Evolutionary conservation across 176 grass and related monocot species (phyloP).

Genomic region (Elymus sibiricus): DNA sequence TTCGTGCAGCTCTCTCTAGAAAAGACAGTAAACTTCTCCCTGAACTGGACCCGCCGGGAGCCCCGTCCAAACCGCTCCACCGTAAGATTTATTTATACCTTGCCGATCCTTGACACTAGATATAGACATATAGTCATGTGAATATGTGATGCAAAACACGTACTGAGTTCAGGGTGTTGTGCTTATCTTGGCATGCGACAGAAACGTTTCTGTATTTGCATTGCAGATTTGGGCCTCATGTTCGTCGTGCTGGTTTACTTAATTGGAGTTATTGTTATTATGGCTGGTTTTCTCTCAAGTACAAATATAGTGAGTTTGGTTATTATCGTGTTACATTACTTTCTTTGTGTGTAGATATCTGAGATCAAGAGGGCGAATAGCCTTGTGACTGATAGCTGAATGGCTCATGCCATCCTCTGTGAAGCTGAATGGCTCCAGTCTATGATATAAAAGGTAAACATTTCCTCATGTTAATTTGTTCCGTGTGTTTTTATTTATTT

Average conservation of each 20-base stretch:
- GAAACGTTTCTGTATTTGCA: no score
- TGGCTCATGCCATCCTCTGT: not conserved
- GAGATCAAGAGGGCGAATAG: constrained; percentile 75
- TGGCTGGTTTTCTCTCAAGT: not conserved
- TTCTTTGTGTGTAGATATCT: constrained; percentile 51
- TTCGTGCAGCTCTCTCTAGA: constrained; percentile 62
- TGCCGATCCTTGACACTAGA: not conserved
- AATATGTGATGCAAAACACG: no score
- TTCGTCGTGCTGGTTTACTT: no score
- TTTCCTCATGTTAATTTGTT: no score
- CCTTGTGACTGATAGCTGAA: constrained; percentile 66
- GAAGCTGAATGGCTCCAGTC: no score
- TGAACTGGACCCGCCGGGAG: constrained; percentile 26
- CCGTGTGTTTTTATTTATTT: no score
- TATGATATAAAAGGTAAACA: no score
- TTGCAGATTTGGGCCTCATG: no score
- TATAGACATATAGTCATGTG: no score
- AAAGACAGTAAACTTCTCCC: constrained; percentile 57
- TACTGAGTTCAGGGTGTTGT: no score
- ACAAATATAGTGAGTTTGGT: not conserved
- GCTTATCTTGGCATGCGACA: no score
- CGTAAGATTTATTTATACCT: constrained; percentile 43
- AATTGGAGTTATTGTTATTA: no score
- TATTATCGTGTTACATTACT: constrained; percentile 3
- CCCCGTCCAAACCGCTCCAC: constrained; percentile 59